Conservation (phyloP, 2,329 filamentous ascomycete genomes). For the Fusarium tupiense region DNA sequence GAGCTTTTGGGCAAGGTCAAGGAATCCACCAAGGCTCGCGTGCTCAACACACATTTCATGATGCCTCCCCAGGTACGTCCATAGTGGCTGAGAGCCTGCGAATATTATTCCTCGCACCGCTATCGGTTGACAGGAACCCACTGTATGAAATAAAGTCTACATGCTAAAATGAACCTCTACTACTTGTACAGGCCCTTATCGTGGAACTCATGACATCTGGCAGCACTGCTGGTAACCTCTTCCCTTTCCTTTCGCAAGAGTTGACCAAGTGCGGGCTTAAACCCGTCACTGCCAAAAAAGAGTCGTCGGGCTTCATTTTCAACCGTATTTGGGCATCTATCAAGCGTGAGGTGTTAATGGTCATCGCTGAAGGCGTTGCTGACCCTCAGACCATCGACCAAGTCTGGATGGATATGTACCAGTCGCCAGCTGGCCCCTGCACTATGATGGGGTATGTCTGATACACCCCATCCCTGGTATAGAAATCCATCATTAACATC, state of each 20-base stretch:
- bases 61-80: conserved; percentile 46
- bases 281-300: neutral
- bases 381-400: neutral
- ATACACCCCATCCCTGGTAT: neutral
- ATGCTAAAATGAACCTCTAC: neutral
- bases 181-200: neutral
- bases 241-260: neutral
- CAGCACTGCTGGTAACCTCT: neutral
- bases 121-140: neutral
- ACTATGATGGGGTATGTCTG: neutral
- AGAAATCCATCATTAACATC: neutral
- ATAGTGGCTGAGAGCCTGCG: neutral
- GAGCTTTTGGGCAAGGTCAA: conserved; percentile 58
- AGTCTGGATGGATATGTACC: neutral
- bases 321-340: neutral
- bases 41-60: conserved; percentile 62
- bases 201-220: neutral
- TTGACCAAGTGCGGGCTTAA: neutral
- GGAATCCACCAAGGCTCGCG: conserved; percentile 42
- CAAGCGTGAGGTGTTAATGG: neutral
- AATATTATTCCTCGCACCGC: neutral
- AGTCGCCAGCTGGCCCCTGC: neutral
- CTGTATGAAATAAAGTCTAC: neutral
- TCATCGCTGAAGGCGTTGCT: neutral
- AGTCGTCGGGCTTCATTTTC: neutral